A percentile compares a stretch with the other conserved stretches of the same genome.
Evolutionary conservation across 441 rosid species (phyloP).

Genomic region (Erodium texanum): DNA sequence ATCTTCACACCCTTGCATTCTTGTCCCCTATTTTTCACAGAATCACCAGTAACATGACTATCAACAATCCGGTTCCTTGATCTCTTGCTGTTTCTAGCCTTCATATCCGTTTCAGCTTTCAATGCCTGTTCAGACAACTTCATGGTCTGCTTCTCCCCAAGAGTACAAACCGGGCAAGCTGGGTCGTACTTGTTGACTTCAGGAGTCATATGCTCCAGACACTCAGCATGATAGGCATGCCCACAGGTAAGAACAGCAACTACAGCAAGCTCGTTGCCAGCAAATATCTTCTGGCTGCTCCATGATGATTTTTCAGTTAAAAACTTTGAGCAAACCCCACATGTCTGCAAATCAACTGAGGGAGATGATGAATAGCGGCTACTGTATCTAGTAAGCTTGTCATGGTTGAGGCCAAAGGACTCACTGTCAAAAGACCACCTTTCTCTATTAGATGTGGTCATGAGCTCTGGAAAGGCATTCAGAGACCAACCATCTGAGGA

Average conservation of each 20-base stretch:
- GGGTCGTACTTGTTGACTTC: constrained; percentile 84
- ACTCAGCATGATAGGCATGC: constrained; percentile 89
- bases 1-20: constrained; percentile 50
- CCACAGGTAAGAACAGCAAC: constrained; percentile 78
- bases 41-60: constrained; percentile 44
- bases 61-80: constrained; percentile 58
- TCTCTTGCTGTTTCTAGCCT: constrained; percentile 51
- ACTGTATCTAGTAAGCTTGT: constrained; percentile 37
- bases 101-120: constrained; percentile 62
- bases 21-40: constrained; percentile 28
- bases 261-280: constrained; percentile 57
- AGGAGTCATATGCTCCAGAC: constrained; percentile 80
- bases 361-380: constrained; percentile 33
- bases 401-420: constrained; percentile 37
- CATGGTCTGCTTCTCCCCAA: constrained; percentile 65
- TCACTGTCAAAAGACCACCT: constrained; percentile 58
- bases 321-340: constrained; percentile 82
- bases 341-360: constrained; percentile 49
- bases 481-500: constrained; percentile 87
- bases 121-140: constrained; percentile 73
- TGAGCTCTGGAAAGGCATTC: constrained; percentile 71
- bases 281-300: constrained; percentile 65
- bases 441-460: constrained; percentile 54
- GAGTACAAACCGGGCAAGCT: constrained; percentile 74
- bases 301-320: constrained; percentile 69